phyloP scores from a whole-genome alignment of 495 filamentous ascomycete species.

The Aspergillus wentii region DNA sequence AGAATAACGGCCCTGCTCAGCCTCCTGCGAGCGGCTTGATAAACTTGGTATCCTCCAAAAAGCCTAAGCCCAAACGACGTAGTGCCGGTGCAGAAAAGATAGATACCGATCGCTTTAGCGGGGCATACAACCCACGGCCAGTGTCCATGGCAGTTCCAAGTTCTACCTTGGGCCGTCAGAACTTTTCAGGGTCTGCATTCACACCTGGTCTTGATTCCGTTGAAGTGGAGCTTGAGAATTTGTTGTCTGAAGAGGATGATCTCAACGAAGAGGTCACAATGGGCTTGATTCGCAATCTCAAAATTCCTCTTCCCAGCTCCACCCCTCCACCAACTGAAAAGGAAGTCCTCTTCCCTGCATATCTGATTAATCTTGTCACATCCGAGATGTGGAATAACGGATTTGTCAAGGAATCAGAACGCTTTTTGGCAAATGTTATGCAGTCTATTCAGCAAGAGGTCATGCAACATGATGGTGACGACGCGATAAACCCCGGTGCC shows the following conservation, averaged over 20 bases:
- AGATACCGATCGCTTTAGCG: constrained; percentile 80
- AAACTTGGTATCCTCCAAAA: constrained; percentile 95
- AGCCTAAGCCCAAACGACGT: constrained; percentile 92
- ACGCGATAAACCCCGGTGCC: constrained; percentile 93
- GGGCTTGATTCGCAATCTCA: constrained; percentile 92
- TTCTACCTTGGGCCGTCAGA: constrained; percentile 56
- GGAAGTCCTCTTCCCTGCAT: constrained; percentile 96
- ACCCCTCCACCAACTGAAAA: constrained; percentile 91
- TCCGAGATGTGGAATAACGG: constrained; percentile 99
- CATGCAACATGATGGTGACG: constrained; percentile 96
- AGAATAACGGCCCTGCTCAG: constrained; percentile 57
- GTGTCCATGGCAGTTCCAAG: constrained; percentile 87
- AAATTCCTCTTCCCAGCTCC: constrained; percentile 81
- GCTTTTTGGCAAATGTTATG: constrained; percentile 99
- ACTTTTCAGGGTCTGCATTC: constrained; percentile 63
- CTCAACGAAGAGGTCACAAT: constrained; percentile 95
- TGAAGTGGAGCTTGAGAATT: constrained; percentile 86
- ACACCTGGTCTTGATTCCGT: constrained; percentile 79
- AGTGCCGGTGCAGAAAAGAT: constrained; percentile 88
- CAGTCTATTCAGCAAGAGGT: constrained; percentile 98
- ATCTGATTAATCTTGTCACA: constrained; percentile 97
- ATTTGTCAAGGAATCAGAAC: constrained; percentile 98
- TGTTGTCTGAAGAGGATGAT: constrained; percentile 91
- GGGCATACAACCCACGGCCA: constrained; percentile 87
- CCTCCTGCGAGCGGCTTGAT: constrained; percentile 73